Percentiles rank a stretch among this genome's conserved stretches.
Evolutionary conservation across 306 rosid genomes (phyloP).

Genomic region (Lathyrus sativus): DNA sequence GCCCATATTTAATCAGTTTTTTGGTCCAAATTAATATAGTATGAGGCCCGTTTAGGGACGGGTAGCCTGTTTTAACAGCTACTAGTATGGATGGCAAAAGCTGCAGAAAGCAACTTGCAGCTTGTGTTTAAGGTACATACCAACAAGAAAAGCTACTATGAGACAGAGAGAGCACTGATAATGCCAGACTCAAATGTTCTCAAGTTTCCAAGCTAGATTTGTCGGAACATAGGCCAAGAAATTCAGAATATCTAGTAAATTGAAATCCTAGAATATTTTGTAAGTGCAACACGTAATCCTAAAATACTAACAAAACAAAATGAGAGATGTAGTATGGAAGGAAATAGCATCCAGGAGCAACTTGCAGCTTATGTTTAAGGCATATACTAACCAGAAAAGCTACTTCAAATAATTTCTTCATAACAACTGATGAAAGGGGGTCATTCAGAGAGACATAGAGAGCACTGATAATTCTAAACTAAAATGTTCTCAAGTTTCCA

Average conservation of each 20-base stretch:
- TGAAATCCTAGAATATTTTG: conserved; percentile 13
- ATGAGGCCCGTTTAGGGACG: too few relatives aligned
- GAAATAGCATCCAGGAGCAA: not conserved
- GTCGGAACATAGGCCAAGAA: conserved; percentile 18
- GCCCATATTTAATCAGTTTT: too few relatives aligned
- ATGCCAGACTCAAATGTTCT: not conserved
- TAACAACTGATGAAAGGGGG: too few relatives aligned
- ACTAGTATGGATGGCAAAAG: not conserved
- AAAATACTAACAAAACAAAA: conserved; percentile 14
- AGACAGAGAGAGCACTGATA: not conserved
- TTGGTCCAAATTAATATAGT: too few relatives aligned
- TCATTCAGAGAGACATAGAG: not conserved
- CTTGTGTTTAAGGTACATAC: not conserved
- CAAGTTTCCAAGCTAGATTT: not conserved
- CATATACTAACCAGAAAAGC: conserved; percentile 13
- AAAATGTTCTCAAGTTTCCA: not conserved
- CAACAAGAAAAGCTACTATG: conserved; percentile 16
- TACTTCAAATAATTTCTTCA: not conserved
- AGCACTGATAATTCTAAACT: not conserved
- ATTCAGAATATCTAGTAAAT: conserved; percentile 9
- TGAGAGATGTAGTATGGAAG: conserved; percentile 6
- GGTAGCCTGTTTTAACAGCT: too few relatives aligned
- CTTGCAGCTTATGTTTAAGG: conserved; percentile 9
- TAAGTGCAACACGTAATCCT: conserved; percentile 9
- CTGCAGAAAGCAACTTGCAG: conserved; percentile 11